Conservation (phyloP, 768 basidiomycete genomes). For the Pisolithus microcarpus region DNA sequence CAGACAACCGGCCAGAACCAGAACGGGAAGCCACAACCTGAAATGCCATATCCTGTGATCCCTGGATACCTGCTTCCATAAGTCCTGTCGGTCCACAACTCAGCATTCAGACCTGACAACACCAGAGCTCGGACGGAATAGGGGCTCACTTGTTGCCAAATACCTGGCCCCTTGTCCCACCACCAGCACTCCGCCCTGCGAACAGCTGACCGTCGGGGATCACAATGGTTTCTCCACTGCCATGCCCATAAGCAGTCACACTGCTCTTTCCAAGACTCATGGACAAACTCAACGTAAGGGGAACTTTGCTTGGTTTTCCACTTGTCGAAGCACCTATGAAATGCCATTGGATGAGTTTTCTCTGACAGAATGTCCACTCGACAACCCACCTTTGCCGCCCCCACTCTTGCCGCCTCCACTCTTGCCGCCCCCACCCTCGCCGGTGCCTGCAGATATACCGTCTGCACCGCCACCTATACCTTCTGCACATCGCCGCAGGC, state of each 20-base stretch:
- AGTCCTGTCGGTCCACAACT: conserved; percentile 22
- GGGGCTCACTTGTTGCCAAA: conserved; percentile 37
- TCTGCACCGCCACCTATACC: too few species aligned
- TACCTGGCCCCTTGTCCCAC: conserved; percentile 39
- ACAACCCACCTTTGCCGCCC: too few species aligned
- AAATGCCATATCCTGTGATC: conserved; percentile 36
- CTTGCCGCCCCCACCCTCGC: too few species aligned
- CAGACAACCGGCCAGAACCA: conserved; percentile 61
- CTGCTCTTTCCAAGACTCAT: conserved; percentile 14
- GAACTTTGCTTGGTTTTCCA: too few species aligned
- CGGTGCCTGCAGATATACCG: too few species aligned
- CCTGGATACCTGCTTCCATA: conserved; percentile 66
- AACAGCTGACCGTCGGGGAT: conserved; percentile 43
- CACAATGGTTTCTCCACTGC: conserved; percentile 22
- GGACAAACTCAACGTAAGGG: not conserved
- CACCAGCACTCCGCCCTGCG: conserved; percentile 43
- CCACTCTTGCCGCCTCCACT: too few species aligned
- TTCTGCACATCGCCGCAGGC: too few species aligned
- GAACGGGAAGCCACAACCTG: conserved; percentile 51
- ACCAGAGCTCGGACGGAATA: not conserved
- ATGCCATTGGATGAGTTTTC: too few species aligned
- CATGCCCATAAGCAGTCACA: conserved; percentile 28
- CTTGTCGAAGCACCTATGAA: too few species aligned
- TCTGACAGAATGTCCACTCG: too few species aligned
- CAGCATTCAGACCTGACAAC: not conserved